These are phyloP conservation scores for Paraconiothyrium brasiliense DNA, from an alignment of 2,329 filamentous ascomycete species.

Conservation along the genomic window DNA sequence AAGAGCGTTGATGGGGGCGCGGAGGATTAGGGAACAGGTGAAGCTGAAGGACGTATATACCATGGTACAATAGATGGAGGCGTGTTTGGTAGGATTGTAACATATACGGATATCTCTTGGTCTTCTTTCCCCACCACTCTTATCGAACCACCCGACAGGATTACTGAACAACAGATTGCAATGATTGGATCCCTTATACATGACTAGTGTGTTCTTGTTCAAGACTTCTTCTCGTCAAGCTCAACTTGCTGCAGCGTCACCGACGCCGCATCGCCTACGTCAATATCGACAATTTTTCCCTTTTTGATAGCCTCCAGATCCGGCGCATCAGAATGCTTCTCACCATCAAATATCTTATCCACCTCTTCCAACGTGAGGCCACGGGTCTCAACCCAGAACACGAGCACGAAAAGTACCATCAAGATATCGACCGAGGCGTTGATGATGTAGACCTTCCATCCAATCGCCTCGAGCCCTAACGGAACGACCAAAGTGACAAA, in stretches of 20 bases:
- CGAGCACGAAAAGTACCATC: conserved; percentile 48
- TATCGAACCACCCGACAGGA: background rate
- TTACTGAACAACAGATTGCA: background rate
- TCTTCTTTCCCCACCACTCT: background rate
- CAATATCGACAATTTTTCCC: conserved; percentile 17
- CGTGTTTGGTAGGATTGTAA: background rate
- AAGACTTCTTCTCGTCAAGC: conserved; percentile 5
- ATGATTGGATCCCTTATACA: background rate
- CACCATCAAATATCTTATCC: conserved; percentile 29
- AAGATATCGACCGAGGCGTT: conserved; percentile 28
- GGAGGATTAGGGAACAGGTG: background rate
- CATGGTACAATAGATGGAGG: background rate
- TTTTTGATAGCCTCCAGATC: conserved; percentile 27
- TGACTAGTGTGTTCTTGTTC: background rate
- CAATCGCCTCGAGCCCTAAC: conserved; percentile 31
- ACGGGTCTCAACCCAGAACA: conserved; percentile 30
- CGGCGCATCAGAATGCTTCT: conserved; percentile 28
- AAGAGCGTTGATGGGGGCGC: conserved; percentile 29
- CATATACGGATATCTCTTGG: background rate
- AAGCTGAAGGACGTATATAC: background rate
- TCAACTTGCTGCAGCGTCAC: conserved; percentile 8
- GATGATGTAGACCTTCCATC: conserved; percentile 38
- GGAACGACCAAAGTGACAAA: conserved; percentile 49
- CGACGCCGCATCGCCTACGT: conserved; percentile 3
- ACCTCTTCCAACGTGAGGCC: conserved; percentile 32